Evolutionary conservation across 2,329 filamentous ascomycete genomes (phyloP), one percentile per base, ranked within the genome.

Genomic region (Colletotrichum chrysophilum): DNA sequence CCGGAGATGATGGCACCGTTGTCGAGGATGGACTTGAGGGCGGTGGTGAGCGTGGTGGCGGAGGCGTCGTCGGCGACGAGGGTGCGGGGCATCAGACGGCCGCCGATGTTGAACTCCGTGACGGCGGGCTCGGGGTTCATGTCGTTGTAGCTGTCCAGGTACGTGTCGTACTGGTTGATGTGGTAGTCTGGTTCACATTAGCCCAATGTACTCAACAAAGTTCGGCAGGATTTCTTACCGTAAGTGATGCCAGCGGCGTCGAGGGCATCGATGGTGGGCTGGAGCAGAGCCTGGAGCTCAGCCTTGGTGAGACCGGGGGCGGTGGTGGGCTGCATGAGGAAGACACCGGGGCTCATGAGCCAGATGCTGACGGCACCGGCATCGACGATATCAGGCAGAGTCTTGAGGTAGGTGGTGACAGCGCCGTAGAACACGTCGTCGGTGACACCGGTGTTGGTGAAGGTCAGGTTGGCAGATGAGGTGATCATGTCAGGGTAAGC

Each of bases 401-500:
- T 48, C 65, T 61, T 76, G 21, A 74, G 34, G 71, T 74, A 74
- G 21, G 58, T 66, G 9, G 34, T 55, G 21, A 76, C 71, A 8
- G 34, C 74, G 52, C 81, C 81, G 38, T 74, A 70, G 12, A 80
- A 78, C 30, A 79, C 74, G 1, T 80, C 78, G 12, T 79, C 76
- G 8, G 77, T 78, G 38, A 81, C 74, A 32, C 71, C 72, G 9
- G 61, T 21, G 75, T 38, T 75, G 62, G 67, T 71, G 48, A 91
- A 88, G 0, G 81, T 83, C 7, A 91, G 78, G 10, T 84, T 86
- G 3, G 87, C 84, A 2, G 86, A 89, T 0, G 86, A 84, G 5
- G 88, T 84, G 0, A 82, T 81, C 6, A 80, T 80, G 73, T 89
- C 74, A 10, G 70, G 65, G 61, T 38, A 76, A 5, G 71, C 74